These are phyloP conservation scores for Fusarium brevicatenulatum DNA, from an alignment of 2,329 filamentous ascomycete genomes.

Conservation along the genomic window DNA sequence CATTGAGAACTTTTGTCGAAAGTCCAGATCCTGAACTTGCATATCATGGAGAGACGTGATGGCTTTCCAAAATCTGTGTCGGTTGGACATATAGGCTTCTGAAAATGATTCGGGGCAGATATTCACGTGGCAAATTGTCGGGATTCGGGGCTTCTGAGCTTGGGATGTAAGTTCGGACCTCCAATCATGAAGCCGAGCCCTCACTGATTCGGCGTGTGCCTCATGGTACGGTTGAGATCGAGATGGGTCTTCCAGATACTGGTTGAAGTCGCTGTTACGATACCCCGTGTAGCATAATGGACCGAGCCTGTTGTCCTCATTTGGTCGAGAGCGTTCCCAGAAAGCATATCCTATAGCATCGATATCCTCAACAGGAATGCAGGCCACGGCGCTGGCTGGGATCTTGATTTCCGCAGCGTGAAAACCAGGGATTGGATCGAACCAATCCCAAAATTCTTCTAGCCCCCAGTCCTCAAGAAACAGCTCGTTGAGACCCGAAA, in stretches of 20 bases:
- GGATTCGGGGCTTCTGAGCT: background rate
- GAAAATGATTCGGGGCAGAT: background rate
- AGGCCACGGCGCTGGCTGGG: background rate
- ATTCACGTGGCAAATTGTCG: background rate
- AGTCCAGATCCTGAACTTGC: background rate
- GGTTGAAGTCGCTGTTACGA: background rate
- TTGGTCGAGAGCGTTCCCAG: background rate
- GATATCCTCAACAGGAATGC: background rate
- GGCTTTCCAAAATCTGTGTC: background rate
- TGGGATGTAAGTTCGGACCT: background rate
- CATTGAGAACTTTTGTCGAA: background rate
- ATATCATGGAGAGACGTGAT: background rate
- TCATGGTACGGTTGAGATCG: background rate
- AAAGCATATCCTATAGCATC: background rate
- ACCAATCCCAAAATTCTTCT: background rate
- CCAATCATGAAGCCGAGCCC: background rate
- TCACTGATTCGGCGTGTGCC: background rate
- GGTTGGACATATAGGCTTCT: background rate
- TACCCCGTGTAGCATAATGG: background rate
- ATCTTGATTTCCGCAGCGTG: background rate
- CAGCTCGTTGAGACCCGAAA: background rate
- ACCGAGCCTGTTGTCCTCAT: background rate
- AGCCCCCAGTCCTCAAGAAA: background rate
- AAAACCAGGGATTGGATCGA: background rate
- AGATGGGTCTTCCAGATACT: background rate